Base-by-base conservation (phyloP, 2,329 filamentous ascomycete genomes). In the Ustulina deusta region DNA sequence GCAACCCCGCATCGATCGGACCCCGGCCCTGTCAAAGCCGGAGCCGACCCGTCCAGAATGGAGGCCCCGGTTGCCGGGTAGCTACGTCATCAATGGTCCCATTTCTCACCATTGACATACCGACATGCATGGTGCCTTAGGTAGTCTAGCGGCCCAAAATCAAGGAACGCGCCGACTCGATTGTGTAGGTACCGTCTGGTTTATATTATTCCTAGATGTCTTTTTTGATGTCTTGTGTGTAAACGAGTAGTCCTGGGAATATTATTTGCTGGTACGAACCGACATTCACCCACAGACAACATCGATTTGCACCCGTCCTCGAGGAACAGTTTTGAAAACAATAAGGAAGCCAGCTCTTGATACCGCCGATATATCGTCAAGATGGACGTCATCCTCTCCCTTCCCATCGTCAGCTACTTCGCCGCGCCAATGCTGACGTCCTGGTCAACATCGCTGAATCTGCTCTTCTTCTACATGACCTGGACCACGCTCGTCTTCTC, bases 381-480 rank as follows among this genome's bases (percentile, higher is more conserved):
- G 32, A 88, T 92, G 84, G 89, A 91, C 75, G 79, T 92, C 27
- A 82, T 94, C 56, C 83, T 94, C 65, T 92, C 91, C 1, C 84
- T 95, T 42, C 92, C 92, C 1, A 86, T 93, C 70, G 80, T 93
- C 46, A 91, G 90, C 32, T 91, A 90, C 74, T 83, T 92, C 73
- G 82, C 90, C 56, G 85, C 88, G 22, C 87, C 88, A 1, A 83
- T 86, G 54, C 78, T 89, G 65, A 86, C 88, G 6, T 91, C 91
- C 6, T 94, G 91, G 82, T 90, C 85, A 15, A 95, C 93, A 1
- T 94, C 90, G 0, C 83, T 97, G 70, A 97, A 96, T 78, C 82
- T 97, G 27, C 82, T 97, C 69, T 94, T 97, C 83, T 96, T 97
- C 80, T 95, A 94, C 79, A 87, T 97, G 82, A 95, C 93, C 73